Percentiles rank a stretch among this genome's conserved stretches.
Conservation (phyloP, 2,329 filamentous ascomycete genomes). For the Fusarium albidum region DNA sequence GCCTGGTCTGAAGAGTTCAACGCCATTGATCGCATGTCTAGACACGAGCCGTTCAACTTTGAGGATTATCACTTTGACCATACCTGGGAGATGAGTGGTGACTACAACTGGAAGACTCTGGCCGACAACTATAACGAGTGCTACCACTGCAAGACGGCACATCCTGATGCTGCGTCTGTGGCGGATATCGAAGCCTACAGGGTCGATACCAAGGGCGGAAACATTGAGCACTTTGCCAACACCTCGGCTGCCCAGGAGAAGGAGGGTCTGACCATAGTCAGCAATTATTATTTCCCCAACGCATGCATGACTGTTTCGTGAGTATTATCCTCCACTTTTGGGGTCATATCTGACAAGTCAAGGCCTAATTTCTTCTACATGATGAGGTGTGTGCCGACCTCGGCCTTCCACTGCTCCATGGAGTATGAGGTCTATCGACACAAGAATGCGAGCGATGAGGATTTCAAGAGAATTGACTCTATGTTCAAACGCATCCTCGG, state of each 20-base stretch:
- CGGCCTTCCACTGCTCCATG: too few relatives aligned
- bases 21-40: too few relatives aligned
- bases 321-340: too few relatives aligned
- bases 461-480: constrained; percentile 49
- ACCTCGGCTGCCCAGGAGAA: too few relatives aligned
- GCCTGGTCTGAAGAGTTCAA: too few relatives aligned
- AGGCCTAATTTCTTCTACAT: constrained; percentile 65
- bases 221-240: constrained; percentile 57
- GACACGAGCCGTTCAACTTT: constrained; percentile 52
- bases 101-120: constrained; percentile 67
- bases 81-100: constrained; percentile 61
- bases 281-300: constrained; percentile 13
- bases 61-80: constrained; percentile 63
- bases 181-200: constrained; percentile 55
- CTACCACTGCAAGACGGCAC: constrained; percentile 67
- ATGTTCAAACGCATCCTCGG: constrained; percentile 11
- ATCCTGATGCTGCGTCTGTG: constrained; percentile 52
- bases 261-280: too few relatives aligned
- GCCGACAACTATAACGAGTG: constrained; percentile 71
- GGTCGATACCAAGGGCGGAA: constrained; percentile 55
- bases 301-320: neutral
- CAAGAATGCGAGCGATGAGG: constrained; percentile 62
- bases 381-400: constrained; percentile 65
- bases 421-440: constrained; percentile 69
- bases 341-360: too few relatives aligned